Evolutionary conservation across 176 grass and related monocot genomes (phyloP).

Genomic region (Ensete glaucum): DNA sequence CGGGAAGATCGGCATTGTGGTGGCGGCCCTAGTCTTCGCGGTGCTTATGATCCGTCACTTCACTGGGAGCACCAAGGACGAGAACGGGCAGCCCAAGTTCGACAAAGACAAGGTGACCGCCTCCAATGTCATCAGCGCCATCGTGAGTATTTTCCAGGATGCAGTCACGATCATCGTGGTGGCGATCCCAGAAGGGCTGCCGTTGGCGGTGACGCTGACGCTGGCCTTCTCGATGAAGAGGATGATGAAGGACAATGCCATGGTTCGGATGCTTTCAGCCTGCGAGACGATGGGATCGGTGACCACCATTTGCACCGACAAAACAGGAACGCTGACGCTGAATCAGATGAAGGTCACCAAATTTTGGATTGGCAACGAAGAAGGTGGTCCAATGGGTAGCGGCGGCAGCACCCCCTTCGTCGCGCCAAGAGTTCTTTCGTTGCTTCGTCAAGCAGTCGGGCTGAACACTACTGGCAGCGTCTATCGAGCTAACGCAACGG

Average conservation of each 20-base stretch:
- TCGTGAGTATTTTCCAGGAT: conserved; percentile 68
- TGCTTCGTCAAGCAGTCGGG: conserved; percentile 45
- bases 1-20: conserved; percentile 61
- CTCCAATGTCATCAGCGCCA: conserved; percentile 34
- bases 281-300: conserved; percentile 93
- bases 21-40: conserved; percentile 50
- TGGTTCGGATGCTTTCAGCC: conserved; percentile 69
- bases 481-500: conserved; percentile 32
- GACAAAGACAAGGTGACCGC: conserved; percentile 20
- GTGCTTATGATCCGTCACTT: conserved; percentile 54
- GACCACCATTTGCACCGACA: conserved; percentile 82
- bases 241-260: conserved; percentile 84
- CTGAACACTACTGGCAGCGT: conserved; percentile 76
- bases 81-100: conserved; percentile 38
- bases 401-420: neutral
- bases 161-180: conserved; percentile 89
- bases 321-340: conserved; percentile 75
- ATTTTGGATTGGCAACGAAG: conserved; percentile 49
- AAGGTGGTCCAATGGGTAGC: neutral
- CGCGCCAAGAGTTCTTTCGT: neutral
- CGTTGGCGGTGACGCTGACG: conserved; percentile 75
- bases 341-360: conserved; percentile 76
- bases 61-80: conserved; percentile 62
- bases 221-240: conserved; percentile 92
- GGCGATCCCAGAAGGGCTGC: conserved; percentile 75